A percentile compares a stretch with the other conserved stretches of the same genome.
Evolutionary conservation across 148 eudicot genomes (phyloP).

Genomic region (Simmondsia chinensis): DNA sequence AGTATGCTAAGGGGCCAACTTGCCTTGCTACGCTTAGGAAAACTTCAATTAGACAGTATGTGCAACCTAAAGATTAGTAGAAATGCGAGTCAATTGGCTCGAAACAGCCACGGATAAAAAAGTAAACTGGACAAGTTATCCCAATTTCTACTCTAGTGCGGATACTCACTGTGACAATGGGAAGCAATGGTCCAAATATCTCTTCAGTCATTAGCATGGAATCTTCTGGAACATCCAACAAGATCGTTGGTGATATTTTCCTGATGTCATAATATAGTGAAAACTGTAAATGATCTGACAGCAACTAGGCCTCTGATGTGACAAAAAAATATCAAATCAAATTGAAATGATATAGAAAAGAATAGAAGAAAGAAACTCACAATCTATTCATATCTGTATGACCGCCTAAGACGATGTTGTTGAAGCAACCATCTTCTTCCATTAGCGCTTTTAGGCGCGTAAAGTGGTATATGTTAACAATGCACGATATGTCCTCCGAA

Average conservation of each 20-base stretch:
- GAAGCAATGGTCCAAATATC: constrained; percentile 74
- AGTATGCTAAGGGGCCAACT: no score
- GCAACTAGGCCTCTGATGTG: no score
- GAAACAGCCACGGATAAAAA: no score
- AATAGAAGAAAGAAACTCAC: constrained; percentile 21
- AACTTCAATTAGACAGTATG: not conserved
- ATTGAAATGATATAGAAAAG: not conserved
- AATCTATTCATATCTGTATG: constrained; percentile 32
- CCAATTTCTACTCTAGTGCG: not conserved
- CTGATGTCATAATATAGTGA: no score
- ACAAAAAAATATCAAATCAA: not conserved
- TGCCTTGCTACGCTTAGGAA: no score
- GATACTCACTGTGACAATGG: constrained; percentile 57
- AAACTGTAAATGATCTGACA: no score
- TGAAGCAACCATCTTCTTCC: constrained; percentile 38
- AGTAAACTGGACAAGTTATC: not conserved
- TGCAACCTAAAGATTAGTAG: not conserved
- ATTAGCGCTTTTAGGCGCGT: constrained; percentile 34
- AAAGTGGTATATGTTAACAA: constrained; percentile 41
- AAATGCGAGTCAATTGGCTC: not conserved
- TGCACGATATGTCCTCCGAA: constrained; percentile 45
- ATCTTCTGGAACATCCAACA: constrained; percentile 50
- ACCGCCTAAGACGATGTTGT: constrained; percentile 51
- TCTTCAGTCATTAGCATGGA: constrained; percentile 54
- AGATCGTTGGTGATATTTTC: constrained; percentile 58